Evolutionary conservation across 371 early-diverging fungal genomes (phyloP), one percentile per base, ranked within the genome.

Genomic region (Thermomucor indicae-seudaticae): DNA sequence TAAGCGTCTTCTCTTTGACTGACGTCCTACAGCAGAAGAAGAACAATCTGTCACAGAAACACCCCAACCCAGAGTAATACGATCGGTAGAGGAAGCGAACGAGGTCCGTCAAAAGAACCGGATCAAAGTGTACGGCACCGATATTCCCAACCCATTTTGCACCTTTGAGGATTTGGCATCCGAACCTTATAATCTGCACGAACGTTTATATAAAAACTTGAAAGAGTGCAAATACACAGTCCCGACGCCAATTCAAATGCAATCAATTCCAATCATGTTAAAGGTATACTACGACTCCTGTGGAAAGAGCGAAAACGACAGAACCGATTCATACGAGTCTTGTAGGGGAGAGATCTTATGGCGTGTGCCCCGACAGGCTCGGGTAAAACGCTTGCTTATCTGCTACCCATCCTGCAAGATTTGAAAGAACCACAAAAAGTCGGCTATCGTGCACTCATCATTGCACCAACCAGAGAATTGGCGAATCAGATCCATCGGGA

Each of bases 301-400:
- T 5, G 17, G 0, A 4, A 32, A n/a, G 4, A 34, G 16, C 23
- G 11, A 40, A 5, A 17, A 27, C 11, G 2, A 20, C 7, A 7
- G 31, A 28, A 25, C 7, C 42, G 38, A 7, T 20, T 11, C 38
- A 39, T 45, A 12, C 17, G 17, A 51, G 11, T 19, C n/a, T 30
- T 27, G 24, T 27, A 84, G 72, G 83, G 80, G 29, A 80, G 94
- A n/a, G 94, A 95, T 65, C 10, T 96, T 3, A 89, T 98, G 82
- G 93, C 91, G 0, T 88, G 91, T 65, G 95, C 98, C 0, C 90
- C 93, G 22, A 97, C 98, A 1, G 96, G 98, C 59, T 92, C 95
- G n/a, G 99, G 99, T 65, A 99, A 99, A 76, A 99, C 99, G 3
- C 66, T 97, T 63, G 94, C 98, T 1, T 99, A 91, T 62, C 55